phyloP scores from a whole-genome alignment of 2,329 filamentous ascomycete species.

The Diplodia corticola region DNA sequence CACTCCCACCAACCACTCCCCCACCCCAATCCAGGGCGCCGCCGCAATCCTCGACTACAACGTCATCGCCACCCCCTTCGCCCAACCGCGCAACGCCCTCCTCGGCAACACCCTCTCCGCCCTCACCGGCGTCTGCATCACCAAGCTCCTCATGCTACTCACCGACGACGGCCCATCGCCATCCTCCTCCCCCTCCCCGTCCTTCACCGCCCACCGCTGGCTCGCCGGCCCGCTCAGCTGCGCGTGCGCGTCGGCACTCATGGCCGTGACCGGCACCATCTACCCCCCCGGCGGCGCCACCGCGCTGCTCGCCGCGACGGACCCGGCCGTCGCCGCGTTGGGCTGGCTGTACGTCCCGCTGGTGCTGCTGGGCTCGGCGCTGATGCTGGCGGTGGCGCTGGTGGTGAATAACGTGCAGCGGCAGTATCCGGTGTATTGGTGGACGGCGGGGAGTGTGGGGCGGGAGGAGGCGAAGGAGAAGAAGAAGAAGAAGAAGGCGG shows the following conservation, averaged over 20 bases:
- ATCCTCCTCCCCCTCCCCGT: too few species aligned
- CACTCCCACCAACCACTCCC: neutral
- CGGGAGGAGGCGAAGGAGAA: conserved; percentile 24
- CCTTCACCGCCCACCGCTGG: conserved; percentile 45
- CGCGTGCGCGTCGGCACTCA: conserved; percentile 45
- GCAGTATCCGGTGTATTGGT: conserved; percentile 52
- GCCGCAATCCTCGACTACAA: conserved; percentile 52
- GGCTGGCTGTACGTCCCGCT: conserved; percentile 50
- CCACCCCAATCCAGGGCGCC: conserved; percentile 43
- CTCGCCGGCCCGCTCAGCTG: conserved; percentile 48
- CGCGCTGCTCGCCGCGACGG: conserved; percentile 47
- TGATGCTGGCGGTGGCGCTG: conserved; percentile 47
- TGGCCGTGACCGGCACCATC: conserved; percentile 50
- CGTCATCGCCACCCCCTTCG: conserved; percentile 47
- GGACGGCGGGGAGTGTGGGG: conserved; percentile 45
- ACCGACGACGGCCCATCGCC: too few species aligned
- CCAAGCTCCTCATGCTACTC: conserved; percentile 47
- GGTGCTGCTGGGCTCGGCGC: conserved; percentile 42
- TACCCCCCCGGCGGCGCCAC: conserved; percentile 54
- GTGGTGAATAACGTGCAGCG: conserved; percentile 50
- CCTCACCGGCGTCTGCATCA: conserved; percentile 46
- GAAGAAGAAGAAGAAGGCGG: conserved; percentile 21
- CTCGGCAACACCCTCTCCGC: conserved; percentile 49
- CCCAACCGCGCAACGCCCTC: conserved; percentile 50
- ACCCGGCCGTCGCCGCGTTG: conserved; percentile 43